Evolutionary conservation across 1,139 yeast species (phyloP), one percentile per base, ranked within the genome.

Genomic region (Suhomyces terraborum): DNA sequence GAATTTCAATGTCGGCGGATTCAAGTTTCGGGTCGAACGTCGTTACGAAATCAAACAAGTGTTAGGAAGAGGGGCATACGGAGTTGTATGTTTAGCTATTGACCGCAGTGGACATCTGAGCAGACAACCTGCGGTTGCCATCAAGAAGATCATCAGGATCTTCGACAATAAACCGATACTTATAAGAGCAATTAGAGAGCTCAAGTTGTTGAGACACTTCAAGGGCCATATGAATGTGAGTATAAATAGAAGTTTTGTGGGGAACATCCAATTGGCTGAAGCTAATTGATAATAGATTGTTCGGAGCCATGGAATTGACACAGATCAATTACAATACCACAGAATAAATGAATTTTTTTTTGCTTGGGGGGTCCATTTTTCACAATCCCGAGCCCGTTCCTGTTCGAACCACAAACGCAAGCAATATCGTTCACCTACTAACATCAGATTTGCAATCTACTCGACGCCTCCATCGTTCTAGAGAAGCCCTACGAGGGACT

Each of bases 31-130:
- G 29, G 70, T 88, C 33, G 84, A 84, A 45, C 63, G 77, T 2
- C 67, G 88, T 35, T 93, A 89, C 61, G 72, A 75, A 41, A 70
- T 91, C 10, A 65, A 77, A 28, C 73, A 76, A 31, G 74, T 83
- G 2, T 69, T 91, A 36, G 98, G 98, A 0, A 80, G 83, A 51
- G 98, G 98, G 0, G 82, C 96, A 0, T 91, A 88, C 59, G 98
- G 98, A 1, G 79, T 84, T 0, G 98, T 93, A 3, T 85, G 93
- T 53, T 77, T 88, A 5, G 97, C 95, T 0, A 58, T 82, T 9
- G 96, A 91, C 59, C 64, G 75, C 13, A 55, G 58, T 16, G 51
- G 51, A 31, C 6, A 28, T 10, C 61, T 41, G 13, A 21, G 16
- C 2, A 46, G 35, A 26, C 62, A 34, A 50, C 32, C 31, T 12